Conservation (phyloP, 106 monocot species). For the Iris macrosiphon region DNA sequence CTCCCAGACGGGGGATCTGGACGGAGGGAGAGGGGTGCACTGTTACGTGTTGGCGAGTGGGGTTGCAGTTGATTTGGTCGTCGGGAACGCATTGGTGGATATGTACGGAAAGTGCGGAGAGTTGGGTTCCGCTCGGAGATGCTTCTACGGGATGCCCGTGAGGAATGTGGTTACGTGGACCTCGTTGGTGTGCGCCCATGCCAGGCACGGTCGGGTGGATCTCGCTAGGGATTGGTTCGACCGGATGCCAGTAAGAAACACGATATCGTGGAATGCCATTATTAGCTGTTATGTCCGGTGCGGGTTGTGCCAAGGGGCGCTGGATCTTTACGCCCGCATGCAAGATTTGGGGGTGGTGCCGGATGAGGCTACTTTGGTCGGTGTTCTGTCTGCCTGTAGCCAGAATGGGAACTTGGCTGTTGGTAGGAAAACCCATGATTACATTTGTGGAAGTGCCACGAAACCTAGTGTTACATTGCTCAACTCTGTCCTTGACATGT, state of each 20-base stretch:
- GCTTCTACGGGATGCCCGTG: conserved; percentile 42
- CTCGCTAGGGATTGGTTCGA: conserved; percentile 44
- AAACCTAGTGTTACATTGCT: conserved; percentile 20
- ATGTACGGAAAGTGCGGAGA: conserved; percentile 75
- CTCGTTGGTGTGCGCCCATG: conserved; percentile 38
- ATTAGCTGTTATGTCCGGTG: conserved; percentile 43
- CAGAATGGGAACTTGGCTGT: conserved; percentile 38
- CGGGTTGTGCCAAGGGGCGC: conserved; percentile 22
- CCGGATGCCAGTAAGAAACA: conserved; percentile 38
- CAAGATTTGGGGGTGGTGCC: conserved; percentile 26
- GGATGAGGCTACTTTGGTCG: conserved; percentile 36
- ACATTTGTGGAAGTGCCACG: conserved; percentile 14
- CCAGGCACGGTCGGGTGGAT: conserved; percentile 38
- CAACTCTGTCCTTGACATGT: conserved; percentile 57
- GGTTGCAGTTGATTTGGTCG: conserved; percentile 28
- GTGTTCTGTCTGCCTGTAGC: conserved; percentile 47
- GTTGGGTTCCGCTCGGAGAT: conserved; percentile 15
- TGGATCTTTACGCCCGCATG: conserved; percentile 43
- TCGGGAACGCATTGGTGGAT: conserved; percentile 61
- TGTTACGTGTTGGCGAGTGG: conserved; percentile 19
- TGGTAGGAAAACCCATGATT: conserved; percentile 39
- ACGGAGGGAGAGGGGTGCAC: conserved; percentile 33
- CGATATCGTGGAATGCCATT: conserved; percentile 66
- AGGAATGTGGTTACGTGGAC: conserved; percentile 62
- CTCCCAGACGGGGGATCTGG: conserved; percentile 22